Conservation (phyloP, 2,329 filamentous ascomycete genomes). For the Ampelomyces quisqualis region DNA sequence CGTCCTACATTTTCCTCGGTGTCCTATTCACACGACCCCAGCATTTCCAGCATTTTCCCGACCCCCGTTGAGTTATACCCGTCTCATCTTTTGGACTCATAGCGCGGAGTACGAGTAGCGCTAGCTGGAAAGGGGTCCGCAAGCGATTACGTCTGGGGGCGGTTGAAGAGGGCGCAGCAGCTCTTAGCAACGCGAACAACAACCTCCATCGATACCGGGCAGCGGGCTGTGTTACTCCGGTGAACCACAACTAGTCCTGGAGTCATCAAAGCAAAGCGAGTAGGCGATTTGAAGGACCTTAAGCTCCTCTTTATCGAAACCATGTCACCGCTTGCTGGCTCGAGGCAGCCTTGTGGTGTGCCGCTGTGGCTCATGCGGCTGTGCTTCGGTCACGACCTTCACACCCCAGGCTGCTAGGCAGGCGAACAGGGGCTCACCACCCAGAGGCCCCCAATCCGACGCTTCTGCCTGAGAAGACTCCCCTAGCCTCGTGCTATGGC, state of each 20-base stretch:
- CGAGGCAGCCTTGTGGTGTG: slow-evolving; percentile 33
- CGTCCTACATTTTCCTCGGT: slow-evolving; percentile 24
- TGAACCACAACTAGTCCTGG: slow-evolving; percentile 20
- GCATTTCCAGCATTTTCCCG: not conserved
- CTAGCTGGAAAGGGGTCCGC: slow-evolving; percentile 2
- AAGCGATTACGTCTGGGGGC: slow-evolving; percentile 9
- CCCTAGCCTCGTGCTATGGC: slow-evolving; percentile 23
- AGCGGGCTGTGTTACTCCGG: slow-evolving; percentile 34
- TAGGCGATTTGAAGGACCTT: slow-evolving; percentile 21
- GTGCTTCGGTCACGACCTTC: slow-evolving; percentile 25
- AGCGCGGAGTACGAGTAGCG: slow-evolving; percentile 1
- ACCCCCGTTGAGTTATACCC: not conserved
- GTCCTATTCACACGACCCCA: slow-evolving; percentile 5
- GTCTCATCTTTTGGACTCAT: not conserved
- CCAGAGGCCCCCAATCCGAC: slow-evolving; percentile 14
- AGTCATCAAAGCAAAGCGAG: slow-evolving; percentile 20
- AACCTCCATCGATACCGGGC: slow-evolving; percentile 16
- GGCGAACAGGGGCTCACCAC: slow-evolving; percentile 30
- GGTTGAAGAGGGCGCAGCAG: slow-evolving; percentile 23
- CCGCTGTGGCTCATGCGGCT: slow-evolving; percentile 32
- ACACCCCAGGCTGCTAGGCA: slow-evolving; percentile 33
- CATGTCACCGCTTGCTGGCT: slow-evolving; percentile 11
- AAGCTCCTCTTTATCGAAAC: slow-evolving; percentile 31
- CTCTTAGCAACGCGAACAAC: slow-evolving; percentile 6
- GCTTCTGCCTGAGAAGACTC: slow-evolving; percentile 31